Percentiles rank a stretch among this genome's conserved stretches.
Conservation (phyloP, 768 basidiomycete species). For the Lanmaoa rubissima region DNA sequence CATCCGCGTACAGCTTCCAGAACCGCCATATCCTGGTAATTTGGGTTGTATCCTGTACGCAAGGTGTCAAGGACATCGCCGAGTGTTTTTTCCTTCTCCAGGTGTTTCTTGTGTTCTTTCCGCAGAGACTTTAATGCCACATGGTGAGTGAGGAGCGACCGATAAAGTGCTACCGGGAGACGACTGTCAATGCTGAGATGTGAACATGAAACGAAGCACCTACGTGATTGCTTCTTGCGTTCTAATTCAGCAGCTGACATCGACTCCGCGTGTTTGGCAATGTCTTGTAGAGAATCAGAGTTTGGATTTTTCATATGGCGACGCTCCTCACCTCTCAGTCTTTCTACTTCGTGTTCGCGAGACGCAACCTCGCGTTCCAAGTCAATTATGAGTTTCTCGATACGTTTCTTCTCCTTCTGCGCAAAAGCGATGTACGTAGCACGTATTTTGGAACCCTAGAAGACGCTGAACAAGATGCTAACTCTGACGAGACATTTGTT, state of each 20-base stretch:
- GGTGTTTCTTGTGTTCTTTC: slow-evolving; percentile 65
- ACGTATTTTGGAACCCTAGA: slow-evolving; percentile 88
- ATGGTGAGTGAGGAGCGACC: slow-evolving; percentile 68
- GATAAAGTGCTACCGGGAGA: slow-evolving; percentile 66
- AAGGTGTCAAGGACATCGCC: slow-evolving; percentile 82
- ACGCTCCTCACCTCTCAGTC: slow-evolving; percentile 57
- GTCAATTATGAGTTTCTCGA: slow-evolving; percentile 62
- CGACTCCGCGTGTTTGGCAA: slow-evolving; percentile 75
- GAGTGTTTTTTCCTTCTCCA: slow-evolving; percentile 74
- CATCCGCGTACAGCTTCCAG: slow-evolving; percentile 94
- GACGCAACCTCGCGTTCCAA: slow-evolving; percentile 56
- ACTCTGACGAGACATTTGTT: not conserved
- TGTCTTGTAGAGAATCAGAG: slow-evolving; percentile 45
- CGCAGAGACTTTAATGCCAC: slow-evolving; percentile 75
- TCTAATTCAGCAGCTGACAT: slow-evolving; percentile 79
- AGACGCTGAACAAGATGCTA: not conserved
- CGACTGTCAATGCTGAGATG: not conserved
- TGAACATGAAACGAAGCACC: slow-evolving; percentile 27
- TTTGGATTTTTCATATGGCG: not conserved
- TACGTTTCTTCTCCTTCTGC: slow-evolving; percentile 81
- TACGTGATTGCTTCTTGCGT: slow-evolving; percentile 84
- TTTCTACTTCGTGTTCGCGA: slow-evolving; percentile 69
- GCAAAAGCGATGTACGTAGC: slow-evolving; percentile 85
- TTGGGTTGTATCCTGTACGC: slow-evolving; percentile 89
- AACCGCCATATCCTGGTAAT: slow-evolving; percentile 99